Percentiles rank a stretch among this genome's conserved stretches.
phyloP scores from a whole-genome alignment of 768 basidiomycete species.

The Kwoniella sp. region DNA sequence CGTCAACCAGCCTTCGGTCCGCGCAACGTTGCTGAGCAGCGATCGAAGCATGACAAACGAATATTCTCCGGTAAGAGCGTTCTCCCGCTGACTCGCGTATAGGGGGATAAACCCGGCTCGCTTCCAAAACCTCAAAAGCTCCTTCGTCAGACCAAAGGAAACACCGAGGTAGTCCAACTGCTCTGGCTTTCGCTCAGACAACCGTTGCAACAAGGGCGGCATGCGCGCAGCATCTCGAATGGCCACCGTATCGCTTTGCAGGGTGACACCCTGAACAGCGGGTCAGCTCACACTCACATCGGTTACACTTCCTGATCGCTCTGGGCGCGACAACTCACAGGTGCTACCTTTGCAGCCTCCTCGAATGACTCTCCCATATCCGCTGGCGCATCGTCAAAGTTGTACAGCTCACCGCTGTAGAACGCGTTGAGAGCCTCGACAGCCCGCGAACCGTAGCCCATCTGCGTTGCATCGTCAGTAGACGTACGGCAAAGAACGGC shows the following conservation, averaged over 20 bases:
- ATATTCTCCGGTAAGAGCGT: slow-evolving; percentile 93
- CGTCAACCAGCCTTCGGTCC: slow-evolving; percentile 70
- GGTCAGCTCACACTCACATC: too few species aligned
- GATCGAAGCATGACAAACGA: slow-evolving; percentile 92
- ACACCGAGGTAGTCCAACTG: slow-evolving; percentile 89
- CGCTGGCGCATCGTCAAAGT: slow-evolving; percentile 64
- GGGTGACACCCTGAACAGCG: slow-evolving; percentile 54
- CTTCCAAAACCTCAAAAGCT: slow-evolving; percentile 92
- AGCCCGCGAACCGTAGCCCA: slow-evolving; percentile 93
- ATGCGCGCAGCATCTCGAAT: slow-evolving; percentile 70
- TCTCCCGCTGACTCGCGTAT: slow-evolving; percentile 87
- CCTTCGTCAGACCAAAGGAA: slow-evolving; percentile 87
- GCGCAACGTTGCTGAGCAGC: slow-evolving; percentile 60
- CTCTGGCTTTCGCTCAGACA: slow-evolving; percentile 86
- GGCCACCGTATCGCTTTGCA: slow-evolving; percentile 71
- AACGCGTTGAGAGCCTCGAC: slow-evolving; percentile 80
- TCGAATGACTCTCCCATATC: slow-evolving; percentile 60
- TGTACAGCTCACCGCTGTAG: slow-evolving; percentile 88
- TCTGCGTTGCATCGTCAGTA: slow-evolving; percentile 54
- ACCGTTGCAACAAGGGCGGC: slow-evolving; percentile 86
- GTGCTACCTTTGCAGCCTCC: slow-evolving; percentile 52
- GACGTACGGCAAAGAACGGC: not conserved
- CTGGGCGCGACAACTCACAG: slow-evolving; percentile 22
- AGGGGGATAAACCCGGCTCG: slow-evolving; percentile 83
- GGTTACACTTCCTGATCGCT: not conserved